Conservation (phyloP, 805 yeast genomes). For the Jamesozyma gamospora region DNA sequence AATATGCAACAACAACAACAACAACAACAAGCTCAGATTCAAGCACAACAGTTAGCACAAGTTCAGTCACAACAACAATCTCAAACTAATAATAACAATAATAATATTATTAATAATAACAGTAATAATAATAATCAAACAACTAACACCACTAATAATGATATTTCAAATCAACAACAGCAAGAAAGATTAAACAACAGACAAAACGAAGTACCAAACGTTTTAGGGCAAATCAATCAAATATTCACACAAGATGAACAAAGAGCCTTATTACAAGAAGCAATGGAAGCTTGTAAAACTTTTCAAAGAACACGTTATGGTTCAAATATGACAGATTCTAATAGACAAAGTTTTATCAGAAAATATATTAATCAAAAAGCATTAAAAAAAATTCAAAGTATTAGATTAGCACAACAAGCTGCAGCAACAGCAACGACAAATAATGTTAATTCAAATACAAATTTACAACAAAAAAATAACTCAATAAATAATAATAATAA, state of each 20-base stretch:
- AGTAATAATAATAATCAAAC: constrained; percentile 21
- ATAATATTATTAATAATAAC: constrained; percentile 7
- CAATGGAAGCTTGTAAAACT: constrained; percentile 29
- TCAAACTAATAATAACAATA: constrained; percentile 1
- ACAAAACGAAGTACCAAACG: constrained; percentile 26
- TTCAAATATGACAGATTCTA: constrained; percentile 20
- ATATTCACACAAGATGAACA: constrained; percentile 30
- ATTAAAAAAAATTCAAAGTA: constrained; percentile 25
- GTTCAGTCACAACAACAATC: constrained; percentile 12
- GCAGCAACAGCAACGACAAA: constrained; percentile 9
- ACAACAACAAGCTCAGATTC: constrained; percentile 11
- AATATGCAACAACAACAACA: constrained; percentile 17
- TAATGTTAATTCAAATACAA: constrained; percentile 4
- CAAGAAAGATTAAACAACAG: constrained; percentile 21
- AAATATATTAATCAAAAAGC: constrained; percentile 31
- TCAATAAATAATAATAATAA: constrained; percentile 1
- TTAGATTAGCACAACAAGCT: constrained; percentile 21
- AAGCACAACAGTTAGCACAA: constrained; percentile 20
- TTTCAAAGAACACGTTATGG: constrained; percentile 28
- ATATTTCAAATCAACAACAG: constrained; percentile 27
- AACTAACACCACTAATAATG: constrained; percentile 22
- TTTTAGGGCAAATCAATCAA: constrained; percentile 27
- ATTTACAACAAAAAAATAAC: not conserved
- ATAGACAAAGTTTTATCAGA: constrained; percentile 26
- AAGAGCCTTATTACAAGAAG: constrained; percentile 27